phyloP scores from a whole-genome alignment of 768 basidiomycete species.

The Lentinula guzmanii region DNA sequence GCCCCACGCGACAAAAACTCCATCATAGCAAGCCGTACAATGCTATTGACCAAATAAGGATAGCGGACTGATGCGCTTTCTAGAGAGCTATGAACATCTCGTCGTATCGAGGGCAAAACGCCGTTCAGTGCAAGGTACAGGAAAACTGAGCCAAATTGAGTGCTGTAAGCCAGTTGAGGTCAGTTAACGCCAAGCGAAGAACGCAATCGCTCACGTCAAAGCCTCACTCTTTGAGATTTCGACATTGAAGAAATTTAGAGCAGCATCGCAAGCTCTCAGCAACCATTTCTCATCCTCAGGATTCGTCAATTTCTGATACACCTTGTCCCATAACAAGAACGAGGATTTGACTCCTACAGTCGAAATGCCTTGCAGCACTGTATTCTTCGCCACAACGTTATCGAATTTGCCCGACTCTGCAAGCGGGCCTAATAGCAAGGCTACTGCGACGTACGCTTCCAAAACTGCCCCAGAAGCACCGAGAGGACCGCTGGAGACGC shows the following conservation, averaged over 20 bases:
- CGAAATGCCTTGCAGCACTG: constrained; percentile 39
- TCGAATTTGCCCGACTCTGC: constrained; percentile 44
- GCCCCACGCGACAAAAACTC: constrained; percentile 36
- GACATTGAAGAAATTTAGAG: constrained; percentile 36
- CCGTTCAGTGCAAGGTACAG: constrained; percentile 65
- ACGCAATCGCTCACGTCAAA: constrained; percentile 39
- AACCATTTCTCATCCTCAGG: constrained; percentile 72
- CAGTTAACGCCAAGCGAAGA: not conserved
- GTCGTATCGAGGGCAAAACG: constrained; percentile 46
- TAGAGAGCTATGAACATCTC: constrained; percentile 38
- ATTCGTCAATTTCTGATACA: constrained; percentile 53
- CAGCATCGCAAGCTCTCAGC: constrained; percentile 53
- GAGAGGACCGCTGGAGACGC: constrained; percentile 53
- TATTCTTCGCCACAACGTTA: constrained; percentile 41
- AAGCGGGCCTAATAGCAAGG: constrained; percentile 62
- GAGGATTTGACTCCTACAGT: constrained; percentile 64
- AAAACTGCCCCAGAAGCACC: constrained; percentile 59
- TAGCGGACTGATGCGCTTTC: constrained; percentile 25
- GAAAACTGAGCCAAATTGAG: constrained; percentile 59
- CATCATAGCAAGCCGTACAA: constrained; percentile 58
- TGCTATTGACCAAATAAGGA: constrained; percentile 33
- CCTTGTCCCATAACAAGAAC: constrained; percentile 85
- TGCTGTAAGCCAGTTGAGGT: constrained; percentile 26
- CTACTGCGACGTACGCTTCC: constrained; percentile 78
- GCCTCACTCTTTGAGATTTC: constrained; percentile 49